Percentiles rank a stretch among this genome's conserved stretches.
Evolutionary conservation across 2,329 filamentous ascomycete genomes (phyloP).

Genomic region (Aschersonia sp.): DNA sequence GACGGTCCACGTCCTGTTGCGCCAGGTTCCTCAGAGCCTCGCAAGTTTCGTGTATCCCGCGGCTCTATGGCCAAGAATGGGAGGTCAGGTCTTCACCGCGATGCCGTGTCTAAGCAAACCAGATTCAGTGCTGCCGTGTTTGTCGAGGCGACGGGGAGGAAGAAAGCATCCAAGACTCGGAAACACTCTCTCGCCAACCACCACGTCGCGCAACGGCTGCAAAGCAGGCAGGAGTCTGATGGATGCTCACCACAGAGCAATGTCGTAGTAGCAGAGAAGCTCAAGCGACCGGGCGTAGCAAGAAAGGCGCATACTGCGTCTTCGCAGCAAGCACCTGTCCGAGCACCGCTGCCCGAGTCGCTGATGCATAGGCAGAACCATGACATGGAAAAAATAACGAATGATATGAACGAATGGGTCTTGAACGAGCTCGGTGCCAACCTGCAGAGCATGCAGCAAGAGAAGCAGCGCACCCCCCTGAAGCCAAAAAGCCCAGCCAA

Average conservation of each 20-base stretch:
- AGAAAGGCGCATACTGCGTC: conserved; percentile 8
- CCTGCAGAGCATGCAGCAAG: conserved; percentile 30
- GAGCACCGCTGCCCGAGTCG: conserved; percentile 17
- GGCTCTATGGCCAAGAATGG: conserved; percentile 22
- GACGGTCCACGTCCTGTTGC: neutral
- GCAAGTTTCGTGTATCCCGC: conserved; percentile 41
- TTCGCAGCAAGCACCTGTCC: conserved; percentile 8
- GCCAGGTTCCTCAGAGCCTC: conserved; percentile 19
- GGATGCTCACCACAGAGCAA: conserved; percentile 1
- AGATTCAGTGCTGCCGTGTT: conserved; percentile 35
- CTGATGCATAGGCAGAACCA: conserved; percentile 19
- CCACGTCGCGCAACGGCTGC: neutral
- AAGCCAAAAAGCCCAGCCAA: conserved; percentile 40
- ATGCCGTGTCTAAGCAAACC: conserved; percentile 23
- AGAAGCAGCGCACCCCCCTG: conserved; percentile 27
- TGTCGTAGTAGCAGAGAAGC: conserved; percentile 7
- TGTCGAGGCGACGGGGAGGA: conserved; percentile 34
- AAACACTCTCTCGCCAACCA: conserved; percentile 7
- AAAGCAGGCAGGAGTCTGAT: neutral
- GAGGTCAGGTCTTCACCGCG: conserved; percentile 8
- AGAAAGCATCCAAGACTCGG: conserved; percentile 10
- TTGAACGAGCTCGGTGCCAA: conserved; percentile 42
- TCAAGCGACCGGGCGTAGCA: conserved; percentile 19
- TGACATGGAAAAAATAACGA: conserved; percentile 34
- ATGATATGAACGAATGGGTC: conserved; percentile 44